Percentiles rank a stretch among this genome's conserved stretches.
These are phyloP conservation scores for Paraconiothyrium sp. DNA, from an alignment of 2,329 filamentous ascomycete species.

Conservation along the genomic window DNA sequence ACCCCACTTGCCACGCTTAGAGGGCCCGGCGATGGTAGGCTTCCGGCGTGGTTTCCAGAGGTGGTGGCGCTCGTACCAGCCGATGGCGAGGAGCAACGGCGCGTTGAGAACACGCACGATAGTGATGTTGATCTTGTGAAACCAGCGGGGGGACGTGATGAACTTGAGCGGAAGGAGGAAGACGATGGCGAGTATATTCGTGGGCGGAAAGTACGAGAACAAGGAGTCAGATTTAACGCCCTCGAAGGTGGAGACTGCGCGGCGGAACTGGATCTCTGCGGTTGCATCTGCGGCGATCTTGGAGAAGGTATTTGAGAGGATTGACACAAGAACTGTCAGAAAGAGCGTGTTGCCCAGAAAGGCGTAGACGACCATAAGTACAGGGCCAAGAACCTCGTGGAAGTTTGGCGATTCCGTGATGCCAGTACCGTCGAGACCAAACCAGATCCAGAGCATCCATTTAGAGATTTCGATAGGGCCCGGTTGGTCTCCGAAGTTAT, in stretches of 20 bases:
- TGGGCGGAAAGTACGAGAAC: conserved; percentile 83
- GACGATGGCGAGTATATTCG: conserved; percentile 81
- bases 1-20: conserved; percentile 62
- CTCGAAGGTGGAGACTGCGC: conserved; percentile 83
- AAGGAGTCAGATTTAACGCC: conserved; percentile 86
- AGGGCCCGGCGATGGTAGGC: conserved; percentile 34
- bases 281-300: conserved; percentile 79
- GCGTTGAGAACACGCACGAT: conserved; percentile 78
- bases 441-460: conserved; percentile 96
- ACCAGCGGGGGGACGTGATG: conserved; percentile 81
- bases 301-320: conserved; percentile 85
- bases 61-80: conserved; percentile 73
- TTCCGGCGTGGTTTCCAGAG: conserved; percentile 67
- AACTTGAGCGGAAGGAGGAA: conserved; percentile 81
- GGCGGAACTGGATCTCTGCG: conserved; percentile 84
- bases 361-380: conserved; percentile 83
- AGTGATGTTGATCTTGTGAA: conserved; percentile 88
- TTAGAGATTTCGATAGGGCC: conserved; percentile 77
- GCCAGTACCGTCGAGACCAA: conserved; percentile 77
- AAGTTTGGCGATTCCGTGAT: conserved; percentile 71
- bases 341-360: conserved; percentile 89
- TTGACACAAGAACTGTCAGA: conserved; percentile 87
- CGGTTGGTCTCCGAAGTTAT: conserved; percentile 54
- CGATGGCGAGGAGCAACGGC: conserved; percentile 76
- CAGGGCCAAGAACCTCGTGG: conserved; percentile 80